Evolutionary conservation across 371 early-diverging fungal species (phyloP).

Genomic region (Mucor velutinosus): DNA sequence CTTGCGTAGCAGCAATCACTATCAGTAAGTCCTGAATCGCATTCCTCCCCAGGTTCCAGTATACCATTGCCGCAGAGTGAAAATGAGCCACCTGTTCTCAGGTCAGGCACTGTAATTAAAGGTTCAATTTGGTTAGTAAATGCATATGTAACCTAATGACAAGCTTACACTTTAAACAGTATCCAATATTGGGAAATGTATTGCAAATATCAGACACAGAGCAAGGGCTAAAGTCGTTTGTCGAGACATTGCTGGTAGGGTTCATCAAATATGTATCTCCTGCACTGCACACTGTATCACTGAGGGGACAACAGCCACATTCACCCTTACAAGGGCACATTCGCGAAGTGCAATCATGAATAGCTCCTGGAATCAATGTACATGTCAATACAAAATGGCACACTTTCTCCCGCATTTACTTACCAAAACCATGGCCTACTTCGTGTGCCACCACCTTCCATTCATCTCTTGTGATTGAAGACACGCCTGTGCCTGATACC

Average conservation of each 20-base stretch:
- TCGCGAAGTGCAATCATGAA: constrained; percentile 70
- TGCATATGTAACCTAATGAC: not conserved
- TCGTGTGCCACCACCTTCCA: constrained; percentile 98
- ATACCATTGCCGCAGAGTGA: constrained; percentile 95
- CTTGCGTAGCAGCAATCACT: constrained; percentile 81
- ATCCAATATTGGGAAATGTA: constrained; percentile 55
- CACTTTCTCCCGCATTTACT: not conserved
- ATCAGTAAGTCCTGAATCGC: constrained; percentile 86
- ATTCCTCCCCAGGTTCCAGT: constrained; percentile 88
- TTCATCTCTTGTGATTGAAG: constrained; percentile 80
- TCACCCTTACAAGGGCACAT: constrained; percentile 64
- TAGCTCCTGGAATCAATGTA: constrained; percentile 31
- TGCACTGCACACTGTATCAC: constrained; percentile 77
- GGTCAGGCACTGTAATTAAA: constrained; percentile 31
- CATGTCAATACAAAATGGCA: not conserved
- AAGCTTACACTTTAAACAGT: constrained; percentile 61
- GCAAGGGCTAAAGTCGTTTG: constrained; percentile 82
- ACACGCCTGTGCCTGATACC: constrained; percentile 89
- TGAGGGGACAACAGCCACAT: constrained; percentile 76
- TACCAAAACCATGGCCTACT: constrained; percentile 89
- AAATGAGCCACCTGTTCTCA: constrained; percentile 34
- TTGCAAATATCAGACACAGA: constrained; percentile 75
- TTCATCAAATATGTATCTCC: constrained; percentile 81
- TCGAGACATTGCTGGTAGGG: constrained; percentile 80
- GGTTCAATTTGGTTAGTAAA: not conserved